Evolutionary conservation across 345 rosid species (phyloP).

Genomic region (Salix caprea): DNA sequence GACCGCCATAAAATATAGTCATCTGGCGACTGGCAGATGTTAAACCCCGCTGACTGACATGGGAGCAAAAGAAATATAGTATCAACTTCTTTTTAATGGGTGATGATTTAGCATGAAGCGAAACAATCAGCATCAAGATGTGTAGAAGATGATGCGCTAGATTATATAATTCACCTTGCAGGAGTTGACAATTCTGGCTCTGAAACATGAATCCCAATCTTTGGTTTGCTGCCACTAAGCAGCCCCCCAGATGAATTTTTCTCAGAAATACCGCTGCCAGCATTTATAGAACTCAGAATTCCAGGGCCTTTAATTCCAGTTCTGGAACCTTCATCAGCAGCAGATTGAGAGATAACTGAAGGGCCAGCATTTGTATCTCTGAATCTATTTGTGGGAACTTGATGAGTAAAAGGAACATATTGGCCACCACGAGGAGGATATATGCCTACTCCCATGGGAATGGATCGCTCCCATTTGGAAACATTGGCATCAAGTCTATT

Average conservation of each 20-base stretch:
- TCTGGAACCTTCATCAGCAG: constrained; percentile 99
- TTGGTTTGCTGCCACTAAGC: constrained; percentile 47
- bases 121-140: neutral
- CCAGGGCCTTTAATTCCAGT: constrained; percentile 82
- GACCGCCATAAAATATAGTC: constrained; percentile 98
- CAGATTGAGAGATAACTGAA: constrained; percentile 59
- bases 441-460: constrained; percentile 41
- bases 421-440: constrained; percentile 60
- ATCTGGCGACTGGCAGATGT: constrained; percentile 61
- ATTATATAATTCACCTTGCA: constrained; percentile 45
- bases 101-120: neutral
- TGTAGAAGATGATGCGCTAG: neutral
- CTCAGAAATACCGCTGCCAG: constrained; percentile 32
- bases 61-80: neutral
- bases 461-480: constrained; percentile 49
- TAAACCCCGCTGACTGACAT: constrained; percentile 51
- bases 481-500: constrained; percentile 39
- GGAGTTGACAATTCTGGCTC: constrained; percentile 57
- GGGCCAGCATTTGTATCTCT: constrained; percentile 53
- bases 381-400: constrained; percentile 57
- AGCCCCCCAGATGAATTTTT: constrained; percentile 33
- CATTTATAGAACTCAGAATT: constrained; percentile 47
- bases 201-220: constrained; percentile 30
- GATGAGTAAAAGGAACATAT: constrained; percentile 57
- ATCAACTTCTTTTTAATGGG: neutral